Evolutionary conservation across 345 rosid genomes (phyloP), one percentile per base, ranked within the genome.

Genomic region (Sonneratia caseolaris): DNA sequence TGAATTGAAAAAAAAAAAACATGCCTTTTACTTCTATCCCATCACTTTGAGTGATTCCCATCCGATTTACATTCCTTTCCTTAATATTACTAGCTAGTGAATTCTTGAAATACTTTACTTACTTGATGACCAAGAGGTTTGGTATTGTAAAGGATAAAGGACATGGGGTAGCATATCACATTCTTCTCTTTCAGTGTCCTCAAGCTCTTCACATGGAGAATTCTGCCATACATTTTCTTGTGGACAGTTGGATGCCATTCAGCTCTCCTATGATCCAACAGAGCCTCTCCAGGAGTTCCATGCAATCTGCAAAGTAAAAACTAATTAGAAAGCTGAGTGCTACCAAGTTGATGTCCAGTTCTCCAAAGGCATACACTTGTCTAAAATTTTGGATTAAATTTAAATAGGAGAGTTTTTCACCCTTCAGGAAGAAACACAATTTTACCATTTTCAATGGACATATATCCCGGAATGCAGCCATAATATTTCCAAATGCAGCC

Each of bases 51-150:
- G 19, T 22, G 12, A 15, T 16, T 42, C 7, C 32, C n/a, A 69
- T 19, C 55, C 49, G 57, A 47, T 21, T 22, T 42, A 8, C 62
- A 1, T n/a, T 16, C 7, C 57, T 19, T 47, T 47, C 11, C 51
- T 8, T 47, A 7, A 6, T 3, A 19, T 19, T 16, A 16, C 7
- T 53, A 53, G 57, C 21, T 53, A 19, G 12, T 57, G 24, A 47
- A 49, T 47, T 49, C 64, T 66, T 40, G 47, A 59, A 68, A 62
- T 36, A 81, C 47, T 68, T 48, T 16, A 69, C 78, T 57, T 84
- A 93, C 97, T 97, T 91, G 98, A 82, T 91, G 98, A 68, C 98
- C 93, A 77, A 87, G 79, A 65, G 98, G 98, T 76, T 88, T 91
- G 69, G 92, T 81, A 81, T 87, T 91, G 71, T 77, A 81, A 69